Conservation (phyloP, 2,329 filamentous ascomycete species). For the Cercospora beticola region DNA sequence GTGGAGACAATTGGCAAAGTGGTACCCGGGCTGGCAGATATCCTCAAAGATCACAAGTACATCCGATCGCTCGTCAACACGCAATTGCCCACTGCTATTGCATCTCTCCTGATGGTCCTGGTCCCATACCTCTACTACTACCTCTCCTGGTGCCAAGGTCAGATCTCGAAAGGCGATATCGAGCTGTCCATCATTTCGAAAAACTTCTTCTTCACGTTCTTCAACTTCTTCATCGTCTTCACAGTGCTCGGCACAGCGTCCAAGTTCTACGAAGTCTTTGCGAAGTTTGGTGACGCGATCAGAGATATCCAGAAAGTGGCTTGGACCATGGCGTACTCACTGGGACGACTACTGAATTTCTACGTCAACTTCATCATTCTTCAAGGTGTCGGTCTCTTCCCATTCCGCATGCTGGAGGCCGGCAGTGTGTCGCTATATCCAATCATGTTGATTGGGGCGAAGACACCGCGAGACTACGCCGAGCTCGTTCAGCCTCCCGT, state of each 20-base stretch:
- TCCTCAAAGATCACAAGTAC: constrained; percentile 67
- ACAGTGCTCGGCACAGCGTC: constrained; percentile 80
- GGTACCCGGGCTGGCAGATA: constrained; percentile 66
- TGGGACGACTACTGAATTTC: constrained; percentile 74
- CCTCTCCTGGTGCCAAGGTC: constrained; percentile 86
- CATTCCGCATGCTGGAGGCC: constrained; percentile 86
- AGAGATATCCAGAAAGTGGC: constrained; percentile 79
- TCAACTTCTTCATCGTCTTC: constrained; percentile 97
- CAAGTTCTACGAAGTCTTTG: constrained; percentile 61
- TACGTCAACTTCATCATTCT: constrained; percentile 94
- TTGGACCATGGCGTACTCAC: constrained; percentile 69
- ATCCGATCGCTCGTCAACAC: constrained; percentile 78
- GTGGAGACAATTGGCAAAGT: constrained; percentile 75
- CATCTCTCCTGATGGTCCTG: constrained; percentile 82
- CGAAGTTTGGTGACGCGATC: constrained; percentile 68
- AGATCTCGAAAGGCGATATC: constrained; percentile 91
- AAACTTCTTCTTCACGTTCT: constrained; percentile 98
- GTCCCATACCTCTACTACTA: constrained; percentile 95
- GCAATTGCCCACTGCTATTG: constrained; percentile 77
- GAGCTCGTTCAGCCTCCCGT: constrained; percentile 77
- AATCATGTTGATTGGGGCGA: constrained; percentile 72
- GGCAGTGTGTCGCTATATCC: constrained; percentile 83
- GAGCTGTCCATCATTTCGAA: constrained; percentile 95
- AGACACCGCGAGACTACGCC: constrained; percentile 85
- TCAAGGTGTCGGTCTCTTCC: constrained; percentile 89